Evolutionary conservation across 208 protist genomes (phyloP).

Genomic region (Kentomonas sorsogonicus): DNA sequence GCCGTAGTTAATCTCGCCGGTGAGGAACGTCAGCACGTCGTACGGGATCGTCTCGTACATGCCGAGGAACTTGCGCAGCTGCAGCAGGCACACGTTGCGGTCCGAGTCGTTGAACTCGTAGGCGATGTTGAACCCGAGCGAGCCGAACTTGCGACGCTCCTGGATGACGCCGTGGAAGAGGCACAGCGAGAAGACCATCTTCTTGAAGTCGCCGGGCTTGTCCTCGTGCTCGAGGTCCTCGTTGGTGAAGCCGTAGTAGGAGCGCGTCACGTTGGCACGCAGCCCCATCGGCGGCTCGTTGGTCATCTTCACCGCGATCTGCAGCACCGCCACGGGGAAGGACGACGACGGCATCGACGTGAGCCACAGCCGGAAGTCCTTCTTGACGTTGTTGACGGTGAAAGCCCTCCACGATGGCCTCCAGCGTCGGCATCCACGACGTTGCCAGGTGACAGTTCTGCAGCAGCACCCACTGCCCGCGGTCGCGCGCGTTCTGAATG

Average conservation of each 20-base stretch:
- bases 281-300: slow-evolving; percentile 98
- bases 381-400: slow-evolving; percentile 91
- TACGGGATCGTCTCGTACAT: slow-evolving; percentile 91
- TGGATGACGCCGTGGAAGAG: slow-evolving; percentile 94
- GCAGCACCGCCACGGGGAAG: slow-evolving; percentile 98
- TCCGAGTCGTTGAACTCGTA: slow-evolving; percentile 97
- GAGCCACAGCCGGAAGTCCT: slow-evolving; percentile 97
- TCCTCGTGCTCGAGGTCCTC: slow-evolving; percentile 79
- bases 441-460: slow-evolving; percentile 97
- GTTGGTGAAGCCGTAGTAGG: slow-evolving; percentile 89
- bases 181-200: slow-evolving; percentile 91
- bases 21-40: slow-evolving; percentile 92
- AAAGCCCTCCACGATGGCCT: slow-evolving; percentile 94
- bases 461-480: slow-evolving; percentile 93
- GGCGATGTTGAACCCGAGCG: slow-evolving; percentile 95
- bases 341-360: slow-evolving; percentile 95
- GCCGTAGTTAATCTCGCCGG: slow-evolving; percentile 96
- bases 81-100: slow-evolving; percentile 87
- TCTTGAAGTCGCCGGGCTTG: slow-evolving; percentile 86
- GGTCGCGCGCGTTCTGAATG: slow-evolving; percentile 75
- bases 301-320: slow-evolving; percentile 98
- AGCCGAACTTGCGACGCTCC: slow-evolving; percentile 93
- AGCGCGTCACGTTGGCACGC: slow-evolving; percentile 93
- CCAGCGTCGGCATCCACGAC: slow-evolving; percentile 92
- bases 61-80: slow-evolving; percentile 90